Percentiles rank a stretch among this genome's conserved stretches.
Evolutionary conservation across 495 filamentous ascomycete genomes (phyloP).

Genomic region (Aspergillus panamensis): DNA sequence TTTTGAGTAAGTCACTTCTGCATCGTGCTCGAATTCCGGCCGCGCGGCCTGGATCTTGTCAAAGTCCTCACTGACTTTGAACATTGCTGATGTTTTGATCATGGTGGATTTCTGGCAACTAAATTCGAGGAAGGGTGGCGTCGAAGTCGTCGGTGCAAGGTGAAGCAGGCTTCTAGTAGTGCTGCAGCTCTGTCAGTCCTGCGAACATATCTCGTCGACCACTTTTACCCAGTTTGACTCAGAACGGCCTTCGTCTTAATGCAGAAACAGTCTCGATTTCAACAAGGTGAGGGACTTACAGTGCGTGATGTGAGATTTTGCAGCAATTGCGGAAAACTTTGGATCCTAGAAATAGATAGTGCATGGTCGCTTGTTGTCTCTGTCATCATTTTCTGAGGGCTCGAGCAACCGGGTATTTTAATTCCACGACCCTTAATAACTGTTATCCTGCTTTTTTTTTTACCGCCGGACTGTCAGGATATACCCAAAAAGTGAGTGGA

Average conservation of each 20-base stretch:
- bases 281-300: background rate
- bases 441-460: background rate
- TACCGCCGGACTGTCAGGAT: background rate
- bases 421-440: background rate
- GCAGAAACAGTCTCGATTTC: background rate
- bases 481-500: background rate
- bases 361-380: background rate
- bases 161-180: background rate
- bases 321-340: background rate
- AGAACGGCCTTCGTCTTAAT: background rate
- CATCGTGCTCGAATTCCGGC: constrained; percentile 55
- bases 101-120: constrained; percentile 9
- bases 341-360: background rate
- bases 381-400: background rate
- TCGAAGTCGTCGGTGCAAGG: background rate
- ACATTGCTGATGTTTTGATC: constrained; percentile 27
- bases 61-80: constrained; percentile 59
- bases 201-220: background rate
- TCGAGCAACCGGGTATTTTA: background rate
- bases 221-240: no score
- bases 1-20: constrained; percentile 60
- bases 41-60: constrained; percentile 70
- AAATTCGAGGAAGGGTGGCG: background rate
- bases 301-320: background rate
- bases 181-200: constrained; percentile 3